Conservation (phyloP, 2,329 filamentous ascomycete species). For the Phialophora tarda region DNA sequence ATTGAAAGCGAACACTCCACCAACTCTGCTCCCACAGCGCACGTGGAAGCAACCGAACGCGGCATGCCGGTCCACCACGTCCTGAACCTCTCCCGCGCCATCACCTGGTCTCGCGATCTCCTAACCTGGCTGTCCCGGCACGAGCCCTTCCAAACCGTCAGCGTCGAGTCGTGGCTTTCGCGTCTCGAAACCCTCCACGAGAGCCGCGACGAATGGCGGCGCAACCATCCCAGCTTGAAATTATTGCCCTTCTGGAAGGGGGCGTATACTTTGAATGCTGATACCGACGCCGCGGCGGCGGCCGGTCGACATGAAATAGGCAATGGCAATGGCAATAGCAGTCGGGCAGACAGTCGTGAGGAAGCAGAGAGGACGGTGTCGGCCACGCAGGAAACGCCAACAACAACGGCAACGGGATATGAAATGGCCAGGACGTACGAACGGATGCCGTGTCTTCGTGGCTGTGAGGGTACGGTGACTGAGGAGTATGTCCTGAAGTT, state of each 20-base stretch:
- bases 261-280: slow-evolving; percentile 43
- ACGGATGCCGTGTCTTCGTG: slow-evolving; percentile 20
- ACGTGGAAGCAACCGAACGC: too few relatives aligned
- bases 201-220: slow-evolving; percentile 39
- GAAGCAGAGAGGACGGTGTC: background rate
- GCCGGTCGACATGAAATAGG: background rate
- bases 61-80: slow-evolving; percentile 53
- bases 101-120: slow-evolving; percentile 19
- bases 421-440: slow-evolving; percentile 24
- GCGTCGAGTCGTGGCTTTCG: slow-evolving; percentile 51
- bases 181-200: slow-evolving; percentile 46
- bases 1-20: background rate
- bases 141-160: slow-evolving; percentile 47
- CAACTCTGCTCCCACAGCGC: background rate
- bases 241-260: slow-evolving; percentile 59
- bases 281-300: too few relatives aligned
- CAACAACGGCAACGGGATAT: background rate
- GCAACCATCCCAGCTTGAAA: slow-evolving; percentile 57
- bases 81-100: slow-evolving; percentile 51
- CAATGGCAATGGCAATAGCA: too few relatives aligned
- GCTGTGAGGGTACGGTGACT: slow-evolving; percentile 12
- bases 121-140: slow-evolving; percentile 14
- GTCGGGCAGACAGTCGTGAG: background rate
- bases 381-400: background rate
- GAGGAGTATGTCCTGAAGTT: slow-evolving; percentile 30